Base-by-base conservation (phyloP, 768 basidiomycete species). In the Clitopilus passeckerianus region DNA sequence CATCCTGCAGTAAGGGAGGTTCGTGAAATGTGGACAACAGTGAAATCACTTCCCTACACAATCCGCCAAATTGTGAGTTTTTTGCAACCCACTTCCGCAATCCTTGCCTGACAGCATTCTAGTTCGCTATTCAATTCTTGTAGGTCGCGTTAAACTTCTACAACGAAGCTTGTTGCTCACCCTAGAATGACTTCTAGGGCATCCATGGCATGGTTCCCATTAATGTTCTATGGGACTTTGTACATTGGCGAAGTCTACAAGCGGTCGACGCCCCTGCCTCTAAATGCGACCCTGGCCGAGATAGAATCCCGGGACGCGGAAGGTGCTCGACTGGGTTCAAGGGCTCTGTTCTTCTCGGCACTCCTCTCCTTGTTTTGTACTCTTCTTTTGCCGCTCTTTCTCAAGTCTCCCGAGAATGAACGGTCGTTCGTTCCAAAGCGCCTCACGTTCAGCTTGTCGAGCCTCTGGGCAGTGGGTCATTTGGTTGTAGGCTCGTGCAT, bases 211-310 rank as follows among this genome's bases (percentile, higher is more conserved):
- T 98, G 96, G 96, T 97, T 96, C 67, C 95, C 95, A 0, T 74
- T 94, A 23, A 77, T 96, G 1, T 95, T 95, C 72, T 95, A 93
- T 75, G 89, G 86, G 2, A 89, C 90, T 1, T 76, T 92, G 20
- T 98, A 94, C 73, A 81, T 97, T 57, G 91, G 91, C 12, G 95
- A 96, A 64, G 79, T 95, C 14, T 86, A 97, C 77, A 90, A 86
- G 61, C 77, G 74, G 1, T 64, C 77, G 8, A 78, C 75, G 1
- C 70, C 74, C 18, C 57, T 63, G 16, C 55, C 66, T 15, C 24
- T 60, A 18, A 30, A 63, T 1, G 61, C 73, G 10, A 59, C 66
- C 1, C 60, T 64, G 6, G 60, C 59, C 22, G 68, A 70, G 46
- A 69, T 61, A 44, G 67, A 66, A 60, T 68, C 65, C 9, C 70